Evolutionary conservation across 2,329 filamentous ascomycete species (phyloP).

Genomic region (Verticillium tricorpus): DNA sequence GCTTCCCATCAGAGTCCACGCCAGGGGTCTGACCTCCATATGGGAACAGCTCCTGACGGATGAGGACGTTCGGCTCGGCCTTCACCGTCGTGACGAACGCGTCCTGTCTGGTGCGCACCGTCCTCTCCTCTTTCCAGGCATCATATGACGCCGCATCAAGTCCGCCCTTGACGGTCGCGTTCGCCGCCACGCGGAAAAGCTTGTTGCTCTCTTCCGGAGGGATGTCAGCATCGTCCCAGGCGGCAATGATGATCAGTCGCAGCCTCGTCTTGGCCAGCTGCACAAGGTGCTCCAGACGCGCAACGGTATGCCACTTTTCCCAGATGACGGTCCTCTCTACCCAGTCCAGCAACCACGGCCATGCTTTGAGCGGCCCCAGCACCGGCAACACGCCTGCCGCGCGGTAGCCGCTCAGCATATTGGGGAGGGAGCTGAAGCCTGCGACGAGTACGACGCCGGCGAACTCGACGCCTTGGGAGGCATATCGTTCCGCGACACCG

Average conservation of each 20-base stretch:
- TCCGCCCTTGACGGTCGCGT: conserved; percentile 36
- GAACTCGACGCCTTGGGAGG: conserved; percentile 59
- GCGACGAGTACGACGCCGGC: conserved; percentile 77
- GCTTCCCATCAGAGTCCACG: not conserved
- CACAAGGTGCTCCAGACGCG: conserved; percentile 57
- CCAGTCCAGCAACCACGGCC: conserved; percentile 59
- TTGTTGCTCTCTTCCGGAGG: conserved; percentile 65
- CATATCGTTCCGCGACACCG: conserved; percentile 69
- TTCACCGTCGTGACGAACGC: conserved; percentile 44
- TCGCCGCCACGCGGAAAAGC: conserved; percentile 57
- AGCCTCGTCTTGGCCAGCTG: conserved; percentile 47
- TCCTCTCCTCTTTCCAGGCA: conserved; percentile 41
- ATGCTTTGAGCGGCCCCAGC: conserved; percentile 66
- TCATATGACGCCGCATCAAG: conserved; percentile 33
- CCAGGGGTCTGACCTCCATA: conserved; percentile 44
- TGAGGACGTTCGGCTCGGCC: conserved; percentile 38
- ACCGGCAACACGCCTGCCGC: conserved; percentile 75
- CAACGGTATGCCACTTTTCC: conserved; percentile 77
- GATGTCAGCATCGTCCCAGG: conserved; percentile 78
- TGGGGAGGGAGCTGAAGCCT: conserved; percentile 70
- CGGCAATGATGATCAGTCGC: conserved; percentile 71
- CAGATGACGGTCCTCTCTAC: conserved; percentile 56
- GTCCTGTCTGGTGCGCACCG: conserved; percentile 35
- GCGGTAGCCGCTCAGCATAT: conserved; percentile 71
- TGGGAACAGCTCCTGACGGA: conserved; percentile 50